phyloP scores from a whole-genome alignment of 306 rosid species.

The barrel medic (Medicago truncatula) region MtrunA17r5.0-ANR NC_053046.1:29773001-29773500 shows the following conservation, averaged over 20 bases:
- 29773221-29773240: background rate
- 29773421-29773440: too few species aligned
- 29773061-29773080: background rate
- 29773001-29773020: background rate
- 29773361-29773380: background rate
- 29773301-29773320: background rate
- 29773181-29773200: background rate
- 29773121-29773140: too few species aligned
- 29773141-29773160: too few species aligned
- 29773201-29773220: too few species aligned
- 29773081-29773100: too few species aligned
- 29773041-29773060: background rate
- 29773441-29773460: too few species aligned
- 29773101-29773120: too few species aligned
- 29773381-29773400: background rate
- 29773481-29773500: too few species aligned
- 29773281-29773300: background rate
- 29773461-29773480: too few species aligned
- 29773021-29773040: constrained; percentile 32
- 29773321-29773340: constrained; percentile 9
- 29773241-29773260: constrained; percentile 8
- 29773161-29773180: too few species aligned
- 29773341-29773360: background rate
- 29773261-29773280: background rate
- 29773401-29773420: too few species aligned